Percentiles rank a stretch among this genome's conserved stretches.
Evolutionary conservation across 345 rosid genomes (phyloP).

Genomic region (Eucalyptus cloeziana): DNA sequence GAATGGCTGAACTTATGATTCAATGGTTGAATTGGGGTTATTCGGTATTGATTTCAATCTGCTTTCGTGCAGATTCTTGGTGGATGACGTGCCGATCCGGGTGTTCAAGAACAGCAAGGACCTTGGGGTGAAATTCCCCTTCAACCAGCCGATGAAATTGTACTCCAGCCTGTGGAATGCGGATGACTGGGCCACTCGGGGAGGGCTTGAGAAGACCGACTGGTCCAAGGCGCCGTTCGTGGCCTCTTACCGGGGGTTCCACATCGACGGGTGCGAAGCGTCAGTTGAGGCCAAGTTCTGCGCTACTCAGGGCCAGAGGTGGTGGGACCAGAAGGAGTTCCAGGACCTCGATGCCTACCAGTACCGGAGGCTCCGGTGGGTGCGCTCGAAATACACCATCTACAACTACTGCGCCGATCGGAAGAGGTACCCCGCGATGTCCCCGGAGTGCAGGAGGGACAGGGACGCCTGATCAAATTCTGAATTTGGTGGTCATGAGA

Average conservation of each 20-base stretch:
- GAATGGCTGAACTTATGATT: background rate
- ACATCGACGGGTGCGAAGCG: slow-evolving; percentile 29
- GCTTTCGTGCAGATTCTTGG: slow-evolving; percentile 35
- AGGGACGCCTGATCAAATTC: slow-evolving; percentile 15
- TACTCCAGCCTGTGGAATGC: slow-evolving; percentile 87
- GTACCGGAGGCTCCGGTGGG: slow-evolving; percentile 24
- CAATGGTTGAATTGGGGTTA: background rate
- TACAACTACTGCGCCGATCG: slow-evolving; percentile 24
- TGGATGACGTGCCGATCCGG: slow-evolving; percentile 66
- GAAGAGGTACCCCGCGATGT: slow-evolving; percentile 5
- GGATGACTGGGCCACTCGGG: slow-evolving; percentile 90
- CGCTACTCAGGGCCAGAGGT: slow-evolving; percentile 36
- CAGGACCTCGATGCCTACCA: slow-evolving; percentile 18
- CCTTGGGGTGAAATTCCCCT: slow-evolving; percentile 60
- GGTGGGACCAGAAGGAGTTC: slow-evolving; percentile 39
- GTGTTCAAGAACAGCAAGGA: slow-evolving; percentile 82
- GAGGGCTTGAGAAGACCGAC: slow-evolving; percentile 79
- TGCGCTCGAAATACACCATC: slow-evolving; percentile 17
- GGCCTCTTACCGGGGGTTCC: slow-evolving; percentile 25
- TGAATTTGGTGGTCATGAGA: background rate
- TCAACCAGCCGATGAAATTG: slow-evolving; percentile 80
- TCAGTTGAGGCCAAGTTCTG: slow-evolving; percentile 50
- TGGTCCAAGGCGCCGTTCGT: slow-evolving; percentile 78
- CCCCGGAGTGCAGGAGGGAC: slow-evolving; percentile 37
- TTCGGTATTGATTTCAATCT: background rate